phyloP scores from a whole-genome alignment of 805 yeast genomes.

The Lipomyces orientalis region DNA sequence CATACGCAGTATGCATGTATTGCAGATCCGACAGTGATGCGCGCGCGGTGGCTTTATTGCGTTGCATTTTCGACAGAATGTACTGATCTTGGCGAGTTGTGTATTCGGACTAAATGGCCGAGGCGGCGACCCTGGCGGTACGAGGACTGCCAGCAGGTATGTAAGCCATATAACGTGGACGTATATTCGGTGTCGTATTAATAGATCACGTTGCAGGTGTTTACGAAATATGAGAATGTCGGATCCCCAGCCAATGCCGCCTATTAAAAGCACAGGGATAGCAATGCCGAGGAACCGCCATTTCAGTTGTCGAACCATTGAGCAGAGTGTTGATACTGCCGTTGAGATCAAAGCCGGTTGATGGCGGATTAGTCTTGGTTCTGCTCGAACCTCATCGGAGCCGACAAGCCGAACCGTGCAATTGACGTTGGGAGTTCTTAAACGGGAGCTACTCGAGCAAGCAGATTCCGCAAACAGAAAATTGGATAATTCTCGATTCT shows the following conservation, averaged over 20 bases:
- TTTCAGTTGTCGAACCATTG: conserved; percentile 29
- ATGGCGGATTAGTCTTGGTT: neutral
- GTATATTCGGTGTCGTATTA: conserved; percentile 54
- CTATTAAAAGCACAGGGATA: conserved; percentile 70
- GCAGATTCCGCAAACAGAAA: no score
- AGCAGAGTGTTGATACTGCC: neutral
- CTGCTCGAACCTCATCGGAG: no score
- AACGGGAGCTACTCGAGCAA: no score
- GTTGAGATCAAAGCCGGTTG: neutral
- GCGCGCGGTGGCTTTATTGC: conserved; percentile 78
- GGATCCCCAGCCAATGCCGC: conserved; percentile 64
- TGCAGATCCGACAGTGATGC: conserved; percentile 79
- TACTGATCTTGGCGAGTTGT: conserved; percentile 58
- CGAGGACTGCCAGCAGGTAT: conserved; percentile 69
- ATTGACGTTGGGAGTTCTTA: no score
- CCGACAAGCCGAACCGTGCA: no score
- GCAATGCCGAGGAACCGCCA: conserved; percentile 30
- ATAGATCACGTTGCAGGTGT: conserved; percentile 50
- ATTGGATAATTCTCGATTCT: neutral
- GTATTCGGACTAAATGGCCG: conserved; percentile 49
- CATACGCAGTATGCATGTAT: conserved; percentile 80
- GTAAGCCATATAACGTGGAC: conserved; percentile 72
- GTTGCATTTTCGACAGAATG: conserved; percentile 62
- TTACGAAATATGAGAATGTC: conserved; percentile 61
- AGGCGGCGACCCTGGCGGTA: conserved; percentile 74